A percentile compares a stretch with the other conserved stretches of the same genome.
phyloP scores from a whole-genome alignment of 2,329 filamentous ascomycete genomes.

The Phialophora chinensis region DNA sequence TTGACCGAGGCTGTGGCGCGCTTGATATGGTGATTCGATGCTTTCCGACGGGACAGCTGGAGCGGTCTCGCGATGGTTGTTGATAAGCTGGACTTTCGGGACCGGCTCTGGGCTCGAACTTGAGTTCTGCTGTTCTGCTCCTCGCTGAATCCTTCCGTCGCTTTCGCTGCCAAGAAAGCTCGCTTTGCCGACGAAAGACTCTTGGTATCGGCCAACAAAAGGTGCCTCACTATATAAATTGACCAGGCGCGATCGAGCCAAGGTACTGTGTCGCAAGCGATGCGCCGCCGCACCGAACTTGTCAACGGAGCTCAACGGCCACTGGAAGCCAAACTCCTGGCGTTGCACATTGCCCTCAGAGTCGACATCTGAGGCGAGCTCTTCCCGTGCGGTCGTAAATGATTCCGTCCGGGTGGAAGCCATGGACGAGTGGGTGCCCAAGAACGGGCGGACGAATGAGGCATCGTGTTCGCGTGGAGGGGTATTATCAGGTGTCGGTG shows the following conservation, averaged over 20 bases:
- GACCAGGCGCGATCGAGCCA: constrained; percentile 29
- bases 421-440: constrained; percentile 62
- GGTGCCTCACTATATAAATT: constrained; percentile 17
- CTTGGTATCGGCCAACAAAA: constrained; percentile 2
- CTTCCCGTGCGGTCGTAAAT: constrained; percentile 73
- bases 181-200: constrained; percentile 6
- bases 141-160: too few relatives aligned
- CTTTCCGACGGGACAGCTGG: neutral
- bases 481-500: constrained; percentile 75
- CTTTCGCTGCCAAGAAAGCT: neutral
- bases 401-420: constrained; percentile 70
- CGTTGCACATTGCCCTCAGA: constrained; percentile 44
- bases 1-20: constrained; percentile 13
- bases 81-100: constrained; percentile 28
- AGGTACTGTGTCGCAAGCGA: constrained; percentile 23
- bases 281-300: constrained; percentile 17
- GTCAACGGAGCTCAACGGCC: constrained; percentile 19
- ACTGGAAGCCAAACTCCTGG: constrained; percentile 15
- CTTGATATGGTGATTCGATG: constrained; percentile 10
- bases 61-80: constrained; percentile 4
- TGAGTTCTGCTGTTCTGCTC: neutral
- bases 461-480: constrained; percentile 62
- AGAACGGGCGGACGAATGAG: constrained; percentile 50
- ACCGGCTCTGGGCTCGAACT: neutral
- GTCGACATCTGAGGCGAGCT: constrained; percentile 67